Conservation (phyloP, 148 eudicot genomes). For the Vaccinium darrowii region DNA sequence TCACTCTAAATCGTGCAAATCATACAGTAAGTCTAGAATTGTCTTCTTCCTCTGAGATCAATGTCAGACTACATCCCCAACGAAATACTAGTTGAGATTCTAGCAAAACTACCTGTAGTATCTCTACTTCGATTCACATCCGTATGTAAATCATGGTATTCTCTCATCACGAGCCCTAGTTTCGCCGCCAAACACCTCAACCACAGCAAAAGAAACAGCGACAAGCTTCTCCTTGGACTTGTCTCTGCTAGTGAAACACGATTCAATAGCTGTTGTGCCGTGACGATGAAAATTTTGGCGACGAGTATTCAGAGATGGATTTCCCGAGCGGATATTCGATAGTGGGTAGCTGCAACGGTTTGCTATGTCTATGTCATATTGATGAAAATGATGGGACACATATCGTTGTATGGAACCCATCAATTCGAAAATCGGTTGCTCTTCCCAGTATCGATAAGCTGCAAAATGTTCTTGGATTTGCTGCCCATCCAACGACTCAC, state of each 20-base stretch:
- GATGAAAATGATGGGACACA: background rate
- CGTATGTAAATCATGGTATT: constrained; percentile 14
- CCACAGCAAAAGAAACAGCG: background rate
- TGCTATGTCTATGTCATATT: constrained; percentile 30
- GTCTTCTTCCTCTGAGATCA: too few relatives aligned
- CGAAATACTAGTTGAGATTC: background rate
- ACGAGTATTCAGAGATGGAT: constrained; percentile 4
- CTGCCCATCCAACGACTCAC: constrained; percentile 6
- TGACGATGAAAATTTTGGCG: constrained; percentile 2
- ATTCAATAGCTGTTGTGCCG: too few relatives aligned
- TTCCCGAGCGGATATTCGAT: constrained; percentile 33
- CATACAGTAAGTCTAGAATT: too few relatives aligned
- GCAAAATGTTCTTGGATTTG: constrained; percentile 34
- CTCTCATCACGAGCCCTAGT: constrained; percentile 9
- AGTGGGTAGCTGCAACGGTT: constrained; percentile 31
- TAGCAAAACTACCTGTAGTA: constrained; percentile 6
- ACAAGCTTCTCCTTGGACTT: constrained; percentile 1
- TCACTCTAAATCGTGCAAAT: too few relatives aligned
- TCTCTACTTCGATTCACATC: background rate
- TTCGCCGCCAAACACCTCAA: background rate
- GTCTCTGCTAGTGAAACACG: too few relatives aligned
- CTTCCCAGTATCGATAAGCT: background rate
- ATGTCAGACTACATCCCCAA: background rate
- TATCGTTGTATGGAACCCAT: constrained; percentile 33
- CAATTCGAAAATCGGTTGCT: constrained; percentile 12